Conservation (phyloP, 148 eudicot genomes). For the Camellia granthamiana region DNA sequence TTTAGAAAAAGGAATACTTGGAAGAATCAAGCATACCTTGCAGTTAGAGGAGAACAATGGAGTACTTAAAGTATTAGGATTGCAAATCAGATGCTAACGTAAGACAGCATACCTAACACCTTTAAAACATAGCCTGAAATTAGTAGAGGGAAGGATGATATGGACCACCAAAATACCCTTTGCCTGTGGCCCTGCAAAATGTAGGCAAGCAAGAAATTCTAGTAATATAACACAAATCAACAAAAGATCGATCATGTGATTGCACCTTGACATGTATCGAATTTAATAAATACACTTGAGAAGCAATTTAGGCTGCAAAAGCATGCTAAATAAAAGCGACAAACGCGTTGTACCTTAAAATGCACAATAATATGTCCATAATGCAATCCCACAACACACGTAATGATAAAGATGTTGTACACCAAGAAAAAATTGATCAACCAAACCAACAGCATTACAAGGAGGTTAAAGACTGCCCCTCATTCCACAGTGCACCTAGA, state of each 20-base stretch:
- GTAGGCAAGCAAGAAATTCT: conserved; percentile 2
- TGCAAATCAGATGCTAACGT: conserved; percentile 3
- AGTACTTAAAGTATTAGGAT: not conserved
- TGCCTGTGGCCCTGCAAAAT: conserved; percentile 49
- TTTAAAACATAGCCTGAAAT: conserved; percentile 46
- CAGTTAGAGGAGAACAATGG: conserved; percentile 8
- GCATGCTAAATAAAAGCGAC: not conserved
- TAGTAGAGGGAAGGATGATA: conserved; percentile 48
- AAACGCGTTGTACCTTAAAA: conserved; percentile 46
- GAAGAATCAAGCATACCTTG: conserved; percentile 13
- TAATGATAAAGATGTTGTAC: conserved; percentile 73
- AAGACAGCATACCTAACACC: conserved; percentile 41
- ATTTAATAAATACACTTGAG: not conserved
- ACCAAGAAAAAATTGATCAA: conserved; percentile 71
- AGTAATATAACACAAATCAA: conserved; percentile 6
- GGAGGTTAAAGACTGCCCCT: conserved; percentile 82
- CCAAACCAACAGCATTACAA: conserved; percentile 77
- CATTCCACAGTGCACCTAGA: conserved; percentile 70
- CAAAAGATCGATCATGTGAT: conserved; percentile 7
- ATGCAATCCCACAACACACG: conserved; percentile 71
- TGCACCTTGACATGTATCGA: not conserved
- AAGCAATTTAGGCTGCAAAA: not conserved
- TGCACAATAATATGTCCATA: conserved; percentile 76
- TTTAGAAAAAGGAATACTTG: conserved; percentile 73
- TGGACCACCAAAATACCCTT: conserved; percentile 58